A percentile compares a stretch with the other conserved stretches of the same genome.
phyloP scores from a whole-genome alignment of 2,329 filamentous ascomycete species.

The Sarocladium brachiariae region DNA sequence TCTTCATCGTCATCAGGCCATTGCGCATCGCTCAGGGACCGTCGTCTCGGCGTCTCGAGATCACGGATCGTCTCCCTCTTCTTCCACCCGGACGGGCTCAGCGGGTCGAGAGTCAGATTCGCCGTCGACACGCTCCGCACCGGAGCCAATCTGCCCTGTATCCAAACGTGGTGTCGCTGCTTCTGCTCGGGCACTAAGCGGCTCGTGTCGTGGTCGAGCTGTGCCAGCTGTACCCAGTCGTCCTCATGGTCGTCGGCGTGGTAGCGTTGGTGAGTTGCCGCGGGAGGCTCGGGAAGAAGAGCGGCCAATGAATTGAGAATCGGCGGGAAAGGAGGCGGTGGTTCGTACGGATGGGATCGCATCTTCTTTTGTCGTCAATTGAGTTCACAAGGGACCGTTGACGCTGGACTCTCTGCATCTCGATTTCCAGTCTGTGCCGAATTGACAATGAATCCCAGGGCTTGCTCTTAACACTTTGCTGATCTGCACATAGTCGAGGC shows the following conservation, averaged over 20 bases:
- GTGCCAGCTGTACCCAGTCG: slow-evolving; percentile 15
- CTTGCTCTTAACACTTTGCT: no score
- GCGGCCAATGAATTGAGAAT: slow-evolving; percentile 15
- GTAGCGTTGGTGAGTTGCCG: slow-evolving; percentile 6
- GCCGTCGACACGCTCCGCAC: slow-evolving; percentile 28
- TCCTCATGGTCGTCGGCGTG: slow-evolving; percentile 9
- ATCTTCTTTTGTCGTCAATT: no score
- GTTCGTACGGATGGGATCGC: slow-evolving; percentile 20
- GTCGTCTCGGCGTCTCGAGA: slow-evolving; percentile 3
- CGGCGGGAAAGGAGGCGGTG: slow-evolving; percentile 21
- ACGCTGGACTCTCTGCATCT: no score
- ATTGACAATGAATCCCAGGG: no score
- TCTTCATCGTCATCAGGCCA: slow-evolving; percentile 17
- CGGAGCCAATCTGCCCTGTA: slow-evolving; percentile 29
- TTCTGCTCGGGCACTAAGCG: slow-evolving; percentile 23
- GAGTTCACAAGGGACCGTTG: no score
- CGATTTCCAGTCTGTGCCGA: no score
- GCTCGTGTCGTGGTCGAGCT: slow-evolving; percentile 25
- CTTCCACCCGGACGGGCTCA: neutral
- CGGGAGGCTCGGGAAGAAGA: slow-evolving; percentile 8
- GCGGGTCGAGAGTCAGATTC: slow-evolving; percentile 14
- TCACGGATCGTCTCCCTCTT: slow-evolving; percentile 6
- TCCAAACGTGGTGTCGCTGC: slow-evolving; percentile 25
- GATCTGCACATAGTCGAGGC: no score
- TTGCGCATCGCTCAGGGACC: slow-evolving; percentile 15